phyloP scores from a whole-genome alignment of 768 basidiomycete genomes.

The Boletus tylopilopsis region DNA sequence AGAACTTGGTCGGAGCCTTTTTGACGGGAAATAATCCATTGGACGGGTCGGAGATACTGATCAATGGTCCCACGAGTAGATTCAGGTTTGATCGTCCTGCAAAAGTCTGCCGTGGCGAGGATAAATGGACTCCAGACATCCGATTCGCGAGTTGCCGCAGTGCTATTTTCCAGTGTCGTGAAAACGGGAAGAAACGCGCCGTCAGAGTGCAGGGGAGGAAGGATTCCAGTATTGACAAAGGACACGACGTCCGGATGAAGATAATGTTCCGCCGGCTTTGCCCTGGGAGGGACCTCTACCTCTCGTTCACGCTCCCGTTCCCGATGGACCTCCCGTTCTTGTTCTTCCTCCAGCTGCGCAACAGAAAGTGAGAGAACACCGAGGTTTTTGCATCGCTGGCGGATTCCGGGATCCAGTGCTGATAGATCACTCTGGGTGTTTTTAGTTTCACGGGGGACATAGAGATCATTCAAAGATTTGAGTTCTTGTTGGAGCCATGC shows the following conservation, averaged over 20 bases:
- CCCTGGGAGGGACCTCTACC: conserved; percentile 32
- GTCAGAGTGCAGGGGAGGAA: conserved; percentile 1
- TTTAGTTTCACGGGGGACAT: conserved; percentile 6
- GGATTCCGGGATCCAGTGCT: background rate
- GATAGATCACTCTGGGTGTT: background rate
- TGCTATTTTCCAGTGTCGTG: conserved; percentile 1
- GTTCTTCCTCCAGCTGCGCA: conserved; percentile 36
- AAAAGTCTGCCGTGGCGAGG: conserved; percentile 12
- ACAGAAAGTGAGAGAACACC: conserved; percentile 8
- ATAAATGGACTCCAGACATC: conserved; percentile 3
- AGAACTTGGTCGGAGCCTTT: conserved; percentile 7
- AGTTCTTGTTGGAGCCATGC: conserved; percentile 18
- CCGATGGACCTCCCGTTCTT: conserved; percentile 41
- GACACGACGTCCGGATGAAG: conserved; percentile 1
- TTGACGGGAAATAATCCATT: conserved; percentile 17
- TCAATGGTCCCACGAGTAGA: background rate
- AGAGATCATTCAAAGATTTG: conserved; percentile 20
- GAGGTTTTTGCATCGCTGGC: conserved; percentile 8
- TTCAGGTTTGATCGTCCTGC: conserved; percentile 3
- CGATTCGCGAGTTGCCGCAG: conserved; percentile 14
- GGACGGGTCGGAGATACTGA: conserved; percentile 15
- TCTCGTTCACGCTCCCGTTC: conserved; percentile 41
- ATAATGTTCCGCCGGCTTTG: conserved; percentile 14
- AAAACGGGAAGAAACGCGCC: background rate
- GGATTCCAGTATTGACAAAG: conserved; percentile 28